Percentiles rank a stretch among this genome's conserved stretches.
phyloP scores from a whole-genome alignment of 306 rosid genomes.

The Vicia sativa region DNA sequence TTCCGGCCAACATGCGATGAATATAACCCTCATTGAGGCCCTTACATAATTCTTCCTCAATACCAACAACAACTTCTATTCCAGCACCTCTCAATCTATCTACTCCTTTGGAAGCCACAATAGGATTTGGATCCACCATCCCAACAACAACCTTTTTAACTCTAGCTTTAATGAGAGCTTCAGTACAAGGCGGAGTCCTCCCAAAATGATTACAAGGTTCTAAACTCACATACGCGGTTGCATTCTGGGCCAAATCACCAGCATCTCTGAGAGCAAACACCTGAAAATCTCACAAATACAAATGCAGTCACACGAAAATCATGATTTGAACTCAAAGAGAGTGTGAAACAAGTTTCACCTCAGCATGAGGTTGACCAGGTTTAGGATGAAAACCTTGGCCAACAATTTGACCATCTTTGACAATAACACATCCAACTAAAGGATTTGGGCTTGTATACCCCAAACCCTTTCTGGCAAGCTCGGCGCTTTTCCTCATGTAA shows the following conservation, averaged over 20 bases:
- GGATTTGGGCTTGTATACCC: constrained; percentile 94
- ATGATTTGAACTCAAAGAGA: constrained; percentile 33
- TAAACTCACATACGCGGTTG: constrained; percentile 87
- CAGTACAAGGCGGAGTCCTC: constrained; percentile 91
- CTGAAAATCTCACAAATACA: constrained; percentile 43
- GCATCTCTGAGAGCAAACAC: constrained; percentile 92
- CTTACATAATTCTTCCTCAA: constrained; percentile 83
- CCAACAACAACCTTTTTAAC: constrained; percentile 83
- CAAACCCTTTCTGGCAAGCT: constrained; percentile 71
- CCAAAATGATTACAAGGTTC: constrained; percentile 97
- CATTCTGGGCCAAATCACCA: constrained; percentile 77
- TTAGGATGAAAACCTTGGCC: constrained; percentile 94
- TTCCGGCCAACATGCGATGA: constrained; percentile 70
- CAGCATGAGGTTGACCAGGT: constrained; percentile 90
- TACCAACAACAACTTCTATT: constrained; percentile 68
- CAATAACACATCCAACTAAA: constrained; percentile 90
- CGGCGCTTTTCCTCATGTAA: constrained; percentile 76
- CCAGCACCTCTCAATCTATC: constrained; percentile 75
- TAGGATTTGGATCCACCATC: constrained; percentile 94
- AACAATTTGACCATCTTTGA: constrained; percentile 69
- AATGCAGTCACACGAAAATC: constrained; percentile 12
- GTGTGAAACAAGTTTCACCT: constrained; percentile 46
- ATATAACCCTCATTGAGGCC: constrained; percentile 71
- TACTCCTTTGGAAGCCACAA: constrained; percentile 80
- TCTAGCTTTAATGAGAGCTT: constrained; percentile 80